A percentile compares a stretch with the other conserved stretches of the same genome.
Conservation (phyloP, 208 protist species). For the Vickermania spadyakhi region DNA sequence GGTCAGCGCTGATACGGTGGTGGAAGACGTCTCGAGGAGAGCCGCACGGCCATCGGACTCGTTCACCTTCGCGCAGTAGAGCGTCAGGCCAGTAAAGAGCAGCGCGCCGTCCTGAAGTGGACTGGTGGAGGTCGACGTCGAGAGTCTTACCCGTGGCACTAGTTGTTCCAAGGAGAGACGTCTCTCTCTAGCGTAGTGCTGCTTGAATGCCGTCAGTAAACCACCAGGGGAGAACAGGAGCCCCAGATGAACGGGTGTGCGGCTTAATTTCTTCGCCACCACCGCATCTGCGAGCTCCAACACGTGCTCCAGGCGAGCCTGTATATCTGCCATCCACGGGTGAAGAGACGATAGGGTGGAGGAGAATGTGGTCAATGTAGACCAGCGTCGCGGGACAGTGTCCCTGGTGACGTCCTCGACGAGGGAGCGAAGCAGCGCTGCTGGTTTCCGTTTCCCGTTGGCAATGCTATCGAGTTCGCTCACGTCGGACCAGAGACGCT, state of each 20-base stretch:
- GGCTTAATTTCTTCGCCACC: conserved; percentile 9
- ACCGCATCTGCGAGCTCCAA: conserved; percentile 47
- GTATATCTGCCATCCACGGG: conserved; percentile 53
- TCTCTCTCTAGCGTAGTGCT: conserved; percentile 84
- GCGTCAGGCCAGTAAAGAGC: conserved; percentile 23
- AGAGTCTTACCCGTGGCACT: conserved; percentile 39
- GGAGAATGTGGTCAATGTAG: conserved; percentile 21
- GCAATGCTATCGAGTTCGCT: conserved; percentile 48
- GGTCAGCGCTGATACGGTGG: conserved; percentile 11
- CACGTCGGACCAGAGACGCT: conserved; percentile 69
- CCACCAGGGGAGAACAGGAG: conserved; percentile 94
- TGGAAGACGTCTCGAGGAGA: conserved; percentile 21
- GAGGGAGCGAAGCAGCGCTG: conserved; percentile 77
- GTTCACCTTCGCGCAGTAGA: conserved; percentile 48
- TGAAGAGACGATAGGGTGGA: conserved; percentile 26
- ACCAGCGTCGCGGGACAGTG: conserved; percentile 83
- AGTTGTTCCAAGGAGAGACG: conserved; percentile 91
- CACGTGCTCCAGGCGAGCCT: conserved; percentile 38
- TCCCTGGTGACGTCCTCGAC: conserved; percentile 77
- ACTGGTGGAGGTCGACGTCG: neutral
- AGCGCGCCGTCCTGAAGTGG: conserved; percentile 4
- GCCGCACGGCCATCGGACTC: conserved; percentile 20
- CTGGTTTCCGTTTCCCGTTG: conserved; percentile 73
- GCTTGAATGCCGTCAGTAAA: conserved; percentile 96
- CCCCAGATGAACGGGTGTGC: conserved; percentile 82